A percentile compares a stretch with the other conserved stretches of the same genome.
Conservation (phyloP, 2,329 filamentous ascomycete species). For the Metarhizium guizhouense region DNA sequence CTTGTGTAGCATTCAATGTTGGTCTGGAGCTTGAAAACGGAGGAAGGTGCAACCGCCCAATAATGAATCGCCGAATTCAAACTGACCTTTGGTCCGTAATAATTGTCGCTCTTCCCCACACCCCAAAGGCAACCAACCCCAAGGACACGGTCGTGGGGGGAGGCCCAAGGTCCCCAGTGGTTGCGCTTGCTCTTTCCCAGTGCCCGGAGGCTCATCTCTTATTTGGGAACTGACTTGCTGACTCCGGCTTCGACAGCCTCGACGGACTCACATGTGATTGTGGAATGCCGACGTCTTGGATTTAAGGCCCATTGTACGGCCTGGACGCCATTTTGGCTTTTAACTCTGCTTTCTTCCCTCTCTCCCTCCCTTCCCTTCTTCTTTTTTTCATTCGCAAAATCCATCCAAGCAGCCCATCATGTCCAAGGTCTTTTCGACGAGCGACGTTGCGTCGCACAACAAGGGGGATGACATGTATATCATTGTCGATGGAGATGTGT, state of each 20-base stretch:
- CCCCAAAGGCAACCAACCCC: background rate
- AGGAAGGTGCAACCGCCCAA: background rate
- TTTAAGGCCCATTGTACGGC: constrained; percentile 1
- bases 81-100: background rate
- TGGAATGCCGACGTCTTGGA: constrained; percentile 1
- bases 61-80: background rate
- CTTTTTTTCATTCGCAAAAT: background rate
- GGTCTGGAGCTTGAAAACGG: too few relatives aligned
- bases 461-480: constrained; percentile 81
- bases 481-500: constrained; percentile 89
- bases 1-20: too few relatives aligned
- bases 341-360: background rate
- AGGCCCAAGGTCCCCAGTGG: background rate
- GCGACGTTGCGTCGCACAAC: constrained; percentile 87
- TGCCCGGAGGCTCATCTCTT: too few relatives aligned
- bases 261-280: constrained; percentile 3
- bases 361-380: background rate
- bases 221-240: too few relatives aligned
- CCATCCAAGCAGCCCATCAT: constrained; percentile 39
- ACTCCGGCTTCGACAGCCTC: background rate
- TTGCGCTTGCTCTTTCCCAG: too few relatives aligned
- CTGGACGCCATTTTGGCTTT: background rate
- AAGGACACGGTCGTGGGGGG: background rate
- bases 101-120: background rate
- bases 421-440: constrained; percentile 77